Conservation (phyloP, 768 basidiomycete species). For the Leccinum ochraceum region DNA sequence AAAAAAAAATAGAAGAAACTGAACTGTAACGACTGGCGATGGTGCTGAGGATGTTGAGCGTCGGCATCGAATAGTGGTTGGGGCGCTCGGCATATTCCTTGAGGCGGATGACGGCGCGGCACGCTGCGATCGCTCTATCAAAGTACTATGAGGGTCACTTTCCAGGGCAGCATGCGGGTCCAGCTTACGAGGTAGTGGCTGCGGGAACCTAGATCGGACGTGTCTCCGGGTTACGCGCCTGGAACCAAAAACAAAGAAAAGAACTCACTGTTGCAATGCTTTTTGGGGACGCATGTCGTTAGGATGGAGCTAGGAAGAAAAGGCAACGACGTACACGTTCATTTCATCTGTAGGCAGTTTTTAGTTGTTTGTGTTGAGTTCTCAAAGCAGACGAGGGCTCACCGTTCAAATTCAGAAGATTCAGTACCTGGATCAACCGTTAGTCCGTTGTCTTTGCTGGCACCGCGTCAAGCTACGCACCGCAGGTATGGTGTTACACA, state of each 20-base stretch:
- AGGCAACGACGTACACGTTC: constrained; percentile 23
- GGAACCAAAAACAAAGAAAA: background rate
- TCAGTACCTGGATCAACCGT: constrained; percentile 22
- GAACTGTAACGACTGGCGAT: constrained; percentile 22
- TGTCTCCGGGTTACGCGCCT: background rate
- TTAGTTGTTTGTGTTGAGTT: background rate
- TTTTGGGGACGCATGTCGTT: background rate
- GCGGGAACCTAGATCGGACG: constrained; percentile 52
- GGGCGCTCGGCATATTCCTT: constrained; percentile 48
- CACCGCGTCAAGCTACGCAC: constrained; percentile 36
- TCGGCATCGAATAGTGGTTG: constrained; percentile 16
- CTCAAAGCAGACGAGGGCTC: constrained; percentile 2
- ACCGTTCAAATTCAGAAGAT: constrained; percentile 29
- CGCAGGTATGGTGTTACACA: constrained; percentile 67
- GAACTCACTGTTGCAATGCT: constrained; percentile 30
- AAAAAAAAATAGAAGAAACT: background rate
- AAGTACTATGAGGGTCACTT: constrained; percentile 3
- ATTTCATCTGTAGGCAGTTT: constrained; percentile 20
- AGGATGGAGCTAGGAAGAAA: background rate
- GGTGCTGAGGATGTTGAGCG: constrained; percentile 26
- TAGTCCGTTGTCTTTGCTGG: background rate
- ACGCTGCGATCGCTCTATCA: constrained; percentile 46
- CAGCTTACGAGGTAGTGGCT: constrained; percentile 60
- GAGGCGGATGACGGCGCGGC: constrained; percentile 65
- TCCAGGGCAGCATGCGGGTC: background rate